A percentile compares a stretch with the other conserved stretches of the same genome.
Evolutionary conservation across 2,329 filamentous ascomycete species (phyloP).

Genomic region (Colletotrichum tabaci): DNA sequence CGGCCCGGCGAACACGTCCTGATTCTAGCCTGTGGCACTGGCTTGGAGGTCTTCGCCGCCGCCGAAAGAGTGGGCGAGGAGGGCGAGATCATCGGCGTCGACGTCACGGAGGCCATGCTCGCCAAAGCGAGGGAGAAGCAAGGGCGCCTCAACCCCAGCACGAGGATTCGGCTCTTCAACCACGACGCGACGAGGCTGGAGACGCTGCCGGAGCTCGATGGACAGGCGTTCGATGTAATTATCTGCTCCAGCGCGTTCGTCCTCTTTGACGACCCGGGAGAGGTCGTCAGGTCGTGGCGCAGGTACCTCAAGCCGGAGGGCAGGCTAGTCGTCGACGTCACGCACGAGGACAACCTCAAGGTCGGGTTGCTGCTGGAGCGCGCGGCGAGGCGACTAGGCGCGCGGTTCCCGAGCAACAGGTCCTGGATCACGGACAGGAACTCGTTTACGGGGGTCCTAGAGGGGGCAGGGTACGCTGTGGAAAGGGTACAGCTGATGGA

Average conservation of each 20-base stretch:
- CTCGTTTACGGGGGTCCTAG: constrained; percentile 49
- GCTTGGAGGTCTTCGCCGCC: constrained; percentile 50
- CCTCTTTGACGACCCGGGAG: constrained; percentile 48
- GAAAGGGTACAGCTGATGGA: constrained; percentile 48
- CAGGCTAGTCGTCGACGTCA: constrained; percentile 51
- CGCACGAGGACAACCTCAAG: constrained; percentile 50
- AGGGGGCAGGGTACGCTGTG: constrained; percentile 47
- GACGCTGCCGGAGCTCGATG: constrained; percentile 41
- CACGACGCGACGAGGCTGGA: constrained; percentile 50
- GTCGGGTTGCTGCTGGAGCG: constrained; percentile 48
- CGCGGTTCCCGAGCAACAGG: constrained; percentile 49
- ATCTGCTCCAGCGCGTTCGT: constrained; percentile 55
- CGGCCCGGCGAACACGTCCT: constrained; percentile 49
- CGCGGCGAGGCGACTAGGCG: constrained; percentile 45
- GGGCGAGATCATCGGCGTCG: constrained; percentile 51
- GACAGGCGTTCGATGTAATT: constrained; percentile 49
- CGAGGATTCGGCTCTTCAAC: constrained; percentile 42
- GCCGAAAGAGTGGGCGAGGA: constrained; percentile 46
- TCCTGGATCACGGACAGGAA: constrained; percentile 49
- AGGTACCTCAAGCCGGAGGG: constrained; percentile 49
- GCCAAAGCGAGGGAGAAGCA: constrained; percentile 47
- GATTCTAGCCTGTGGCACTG: constrained; percentile 54
- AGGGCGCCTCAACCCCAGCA: constrained; percentile 42
- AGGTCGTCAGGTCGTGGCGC: constrained; percentile 49
- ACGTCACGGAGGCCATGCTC: constrained; percentile 52